Evolutionary conservation across 495 filamentous ascomycete genomes (phyloP).

Genomic region (Aspergillus saccharolyticus): DNA sequence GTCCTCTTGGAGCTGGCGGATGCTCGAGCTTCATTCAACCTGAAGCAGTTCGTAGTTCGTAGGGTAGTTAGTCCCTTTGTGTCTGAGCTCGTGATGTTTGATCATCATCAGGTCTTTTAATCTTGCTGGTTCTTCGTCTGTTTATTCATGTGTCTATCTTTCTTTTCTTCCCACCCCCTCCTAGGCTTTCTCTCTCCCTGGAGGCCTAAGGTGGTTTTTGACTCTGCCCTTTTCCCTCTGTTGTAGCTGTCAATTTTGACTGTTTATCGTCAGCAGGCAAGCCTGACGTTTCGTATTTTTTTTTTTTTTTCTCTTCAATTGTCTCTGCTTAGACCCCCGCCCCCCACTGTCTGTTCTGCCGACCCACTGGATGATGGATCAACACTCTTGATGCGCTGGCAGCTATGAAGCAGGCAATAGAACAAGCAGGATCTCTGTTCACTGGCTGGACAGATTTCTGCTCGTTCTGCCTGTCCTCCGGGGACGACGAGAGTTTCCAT

Average conservation of each 20-base stretch:
- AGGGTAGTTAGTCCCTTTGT: background rate
- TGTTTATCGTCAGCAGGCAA: background rate
- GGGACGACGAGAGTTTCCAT: conserved; percentile 22
- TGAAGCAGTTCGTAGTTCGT: background rate
- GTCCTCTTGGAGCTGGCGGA: background rate
- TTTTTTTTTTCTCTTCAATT: background rate
- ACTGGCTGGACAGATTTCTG: conserved; percentile 42
- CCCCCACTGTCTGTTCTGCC: conserved; percentile 1
- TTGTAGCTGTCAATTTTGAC: background rate
- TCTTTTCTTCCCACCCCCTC: conserved; percentile 6
- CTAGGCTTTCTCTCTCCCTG: conserved; percentile 5
- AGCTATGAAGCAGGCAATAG: conserved; percentile 41
- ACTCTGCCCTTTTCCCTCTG: background rate
- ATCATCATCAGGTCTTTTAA: background rate
- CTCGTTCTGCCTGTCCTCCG: conserved; percentile 31
- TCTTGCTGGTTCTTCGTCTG: background rate
- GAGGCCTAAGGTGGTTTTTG: background rate
- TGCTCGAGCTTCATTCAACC: background rate
- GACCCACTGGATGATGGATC: conserved; percentile 26
- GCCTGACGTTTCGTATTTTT: conserved; percentile 13
- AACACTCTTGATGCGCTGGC: conserved; percentile 34
- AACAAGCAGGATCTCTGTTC: conserved; percentile 40
- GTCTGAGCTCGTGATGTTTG: conserved; percentile 1
- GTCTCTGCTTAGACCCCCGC: conserved; percentile 1
- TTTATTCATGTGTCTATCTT: background rate